Evolutionary conservation across 1,284 basidiomycete species (phyloP).

Genomic region (Cystobasidiaceae sp.): DNA sequence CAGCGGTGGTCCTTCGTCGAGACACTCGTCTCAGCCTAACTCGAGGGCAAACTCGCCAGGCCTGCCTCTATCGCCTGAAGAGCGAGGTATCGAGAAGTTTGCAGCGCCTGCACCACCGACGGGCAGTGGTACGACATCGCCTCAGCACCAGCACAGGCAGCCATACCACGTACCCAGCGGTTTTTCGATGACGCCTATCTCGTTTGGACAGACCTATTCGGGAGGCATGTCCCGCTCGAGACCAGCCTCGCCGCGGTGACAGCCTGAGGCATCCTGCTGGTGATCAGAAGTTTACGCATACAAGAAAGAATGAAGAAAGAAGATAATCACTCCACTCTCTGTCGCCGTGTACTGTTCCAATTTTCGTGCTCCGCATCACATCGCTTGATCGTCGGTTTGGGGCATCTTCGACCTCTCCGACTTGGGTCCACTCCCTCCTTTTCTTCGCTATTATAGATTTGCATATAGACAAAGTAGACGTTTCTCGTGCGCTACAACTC

Average conservation of each 20-base stretch:
- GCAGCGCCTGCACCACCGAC: conserved; percentile 7
- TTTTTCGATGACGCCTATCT: conserved; percentile 30
- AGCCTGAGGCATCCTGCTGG: too few species aligned
- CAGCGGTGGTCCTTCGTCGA: conserved; percentile 6
- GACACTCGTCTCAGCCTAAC: conserved; percentile 14
- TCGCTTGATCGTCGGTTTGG: too few species aligned
- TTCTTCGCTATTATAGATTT: conserved; percentile 5
- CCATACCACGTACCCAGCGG: conserved; percentile 8
- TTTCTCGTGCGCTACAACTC: background rate
- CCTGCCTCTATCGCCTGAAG: conserved; percentile 7
- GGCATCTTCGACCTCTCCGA: too few species aligned
- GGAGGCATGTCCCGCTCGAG: conserved; percentile 6
- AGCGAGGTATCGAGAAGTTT: conserved; percentile 2
- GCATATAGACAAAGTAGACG: conserved; percentile 3
- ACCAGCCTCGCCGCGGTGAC: conserved; percentile 12
- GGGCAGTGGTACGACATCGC: background rate
- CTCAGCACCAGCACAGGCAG: conserved; percentile 7
- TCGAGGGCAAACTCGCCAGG: conserved; percentile 7
- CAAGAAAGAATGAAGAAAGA: too few species aligned
- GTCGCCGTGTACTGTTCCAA: too few species aligned
- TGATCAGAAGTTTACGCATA: too few species aligned
- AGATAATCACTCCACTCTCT: too few species aligned
- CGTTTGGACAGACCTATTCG: conserved; percentile 27
- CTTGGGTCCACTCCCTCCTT: too few species aligned
- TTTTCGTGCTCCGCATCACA: too few species aligned